Base-by-base conservation (phyloP, 2,329 filamentous ascomycete species). In the Didymella keratinophila region DNA sequence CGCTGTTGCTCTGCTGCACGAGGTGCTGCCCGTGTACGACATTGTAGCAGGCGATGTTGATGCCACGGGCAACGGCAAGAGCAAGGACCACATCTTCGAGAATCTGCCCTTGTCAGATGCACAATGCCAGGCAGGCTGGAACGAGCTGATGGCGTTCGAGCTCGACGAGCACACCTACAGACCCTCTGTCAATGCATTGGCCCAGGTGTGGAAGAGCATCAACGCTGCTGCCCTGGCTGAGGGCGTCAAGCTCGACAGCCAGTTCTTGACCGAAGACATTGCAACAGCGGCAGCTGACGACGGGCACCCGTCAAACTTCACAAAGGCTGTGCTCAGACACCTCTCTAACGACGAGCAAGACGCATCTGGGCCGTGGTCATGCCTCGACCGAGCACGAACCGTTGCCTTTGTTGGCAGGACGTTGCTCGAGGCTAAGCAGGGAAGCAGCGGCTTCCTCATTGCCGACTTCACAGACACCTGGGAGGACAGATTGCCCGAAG, bases 141-240 rank as follows among this genome's bases (percentile, higher is more conserved):
- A 66, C 36, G 78, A 82, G 39, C 63, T 86, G 12, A 80, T 82
- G 65, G 84, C 81, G 28, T 87, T 87, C 71, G 81, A 86, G 57
- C 68, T 76, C 58, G 67, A 69, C 2, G 73, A 60, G 39, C 49
- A 64, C 55, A 80, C 77, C 36, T 82, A 79, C 68, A 74, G 78
- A 14, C 84, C 84, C 2, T 82, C 82, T 47, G 78, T 79, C n/a
- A 74, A 71, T 20, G 78, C 78, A 34, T 79, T 81, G 42, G 65
- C 81, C 16, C 74, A 79, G 56, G 78, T 82, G 20, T 87, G 85
- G 85, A 70, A 72, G 25, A 71, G 75, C 7, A 77, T 82, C 34
- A 68, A 80, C 36, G 71, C 75, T 9, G 75, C 76, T 37, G 76
- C 80, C 12, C 62, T 74, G 42, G 79, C 79, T 6, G 76, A 80